A percentile compares a stretch with the other conserved stretches of the same genome.
Evolutionary conservation across 352 stramenopile species (phyloP).

Genomic region (Bremia lactucae): DNA sequence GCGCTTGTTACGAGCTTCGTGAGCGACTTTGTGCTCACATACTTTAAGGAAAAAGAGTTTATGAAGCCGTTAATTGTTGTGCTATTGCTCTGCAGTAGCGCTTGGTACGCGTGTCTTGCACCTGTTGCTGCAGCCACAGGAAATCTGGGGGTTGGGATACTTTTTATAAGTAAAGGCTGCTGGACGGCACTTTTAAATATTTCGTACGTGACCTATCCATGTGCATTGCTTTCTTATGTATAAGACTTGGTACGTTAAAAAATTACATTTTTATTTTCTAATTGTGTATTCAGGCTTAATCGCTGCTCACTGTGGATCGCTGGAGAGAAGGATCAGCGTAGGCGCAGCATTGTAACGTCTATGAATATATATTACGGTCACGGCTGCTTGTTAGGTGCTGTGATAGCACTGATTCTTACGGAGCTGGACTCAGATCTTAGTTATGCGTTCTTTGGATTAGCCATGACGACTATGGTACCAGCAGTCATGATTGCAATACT

Average conservation of each 20-base stretch:
- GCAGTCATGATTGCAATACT: constrained; percentile 28
- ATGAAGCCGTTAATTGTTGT: constrained; percentile 64
- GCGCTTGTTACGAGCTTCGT: constrained; percentile 71
- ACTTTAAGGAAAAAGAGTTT: constrained; percentile 48
- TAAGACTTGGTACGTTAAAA: too few species aligned
- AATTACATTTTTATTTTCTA: too few species aligned
- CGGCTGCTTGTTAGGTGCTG: constrained; percentile 42
- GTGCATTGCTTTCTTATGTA: too few species aligned
- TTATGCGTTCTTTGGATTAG: constrained; percentile 50
- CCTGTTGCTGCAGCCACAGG: constrained; percentile 45
- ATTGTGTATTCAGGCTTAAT: constrained; percentile 37
- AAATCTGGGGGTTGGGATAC: constrained; percentile 53
- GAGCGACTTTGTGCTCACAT: constrained; percentile 65
- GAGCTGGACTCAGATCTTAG: constrained; percentile 37
- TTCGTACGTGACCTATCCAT: constrained; percentile 25
- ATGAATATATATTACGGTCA: constrained; percentile 66
- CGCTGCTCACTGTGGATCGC: constrained; percentile 60
- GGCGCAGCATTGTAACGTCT: constrained; percentile 59
- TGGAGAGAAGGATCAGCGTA: constrained; percentile 53
- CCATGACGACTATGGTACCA: constrained; percentile 33
- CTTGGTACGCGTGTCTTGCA: constrained; percentile 58
- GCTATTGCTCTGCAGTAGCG: constrained; percentile 41
- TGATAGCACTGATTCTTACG: constrained; percentile 37
- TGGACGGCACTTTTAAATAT: constrained; percentile 73
- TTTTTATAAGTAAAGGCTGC: constrained; percentile 67